Base-by-base conservation (phyloP, 768 basidiomycete species). In the Termitomyces sp. region DNA sequence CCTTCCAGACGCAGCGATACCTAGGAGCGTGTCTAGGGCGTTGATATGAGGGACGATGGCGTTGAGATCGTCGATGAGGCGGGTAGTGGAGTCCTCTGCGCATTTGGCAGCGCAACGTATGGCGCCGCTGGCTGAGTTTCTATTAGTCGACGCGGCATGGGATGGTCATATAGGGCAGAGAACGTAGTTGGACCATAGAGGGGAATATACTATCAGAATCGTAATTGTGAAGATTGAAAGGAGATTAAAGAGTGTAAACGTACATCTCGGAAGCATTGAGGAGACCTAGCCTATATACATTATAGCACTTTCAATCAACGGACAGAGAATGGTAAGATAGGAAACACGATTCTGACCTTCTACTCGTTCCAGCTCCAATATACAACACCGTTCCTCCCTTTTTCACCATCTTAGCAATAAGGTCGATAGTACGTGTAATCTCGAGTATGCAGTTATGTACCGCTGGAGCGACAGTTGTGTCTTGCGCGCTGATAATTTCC, bases 291-390 rank as follows among this genome's bases (percentile, higher is more conserved):
- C 71, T 69, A 56, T 9, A 29, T 12, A 46, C n/a, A n/a, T n/a
- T n/a, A n/a, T n/a, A n/a, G n/a, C n/a, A n/a, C n/a, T n/a, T n/a
- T 16, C 45, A 29, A 41, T 37, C 48, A 44, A 44, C 27, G 41
- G 34, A 8, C 40, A 21, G 3, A 25, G 60, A n/a, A n/a, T n/a
- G n/a, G 25, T 1, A 21, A 23, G 14, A 12, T 23, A 25, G 23
- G 6, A 31, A 21, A 41, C 16, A 23, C 6, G 21, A 42, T 27
- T 43, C 58, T 32, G 42, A 71, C 72, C 71, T 66, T 38, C 73
- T 71, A 25, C 71, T 73, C 9, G 67, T 69, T n/a, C 73, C 73
- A 5, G 73, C 71, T 34, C 73, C 73, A 58, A 74, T 68, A 55
- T 72, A 73, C 29, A 74, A 38, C 21, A 74, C 58, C 32, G 72